Conservation (phyloP, 2,329 filamentous ascomycete species). For the Monosporascus sp. region DNA sequence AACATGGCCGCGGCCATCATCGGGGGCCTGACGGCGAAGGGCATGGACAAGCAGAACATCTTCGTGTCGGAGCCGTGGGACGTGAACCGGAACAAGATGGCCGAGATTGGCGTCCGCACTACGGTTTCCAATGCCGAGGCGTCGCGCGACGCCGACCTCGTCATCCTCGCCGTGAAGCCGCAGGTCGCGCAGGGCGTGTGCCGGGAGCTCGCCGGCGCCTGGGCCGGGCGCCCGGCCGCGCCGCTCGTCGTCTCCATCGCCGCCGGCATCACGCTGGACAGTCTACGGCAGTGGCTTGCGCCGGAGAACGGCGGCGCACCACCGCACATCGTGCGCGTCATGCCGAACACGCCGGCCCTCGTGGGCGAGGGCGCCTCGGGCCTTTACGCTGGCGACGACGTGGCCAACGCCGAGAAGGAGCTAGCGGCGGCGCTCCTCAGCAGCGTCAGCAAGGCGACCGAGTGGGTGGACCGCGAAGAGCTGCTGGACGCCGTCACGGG, state of each 20-base stretch:
- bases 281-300: constrained; percentile 37
- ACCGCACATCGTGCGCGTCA: constrained; percentile 43
- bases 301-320: constrained; percentile 27
- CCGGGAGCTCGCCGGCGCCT: constrained; percentile 38
- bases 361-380: constrained; percentile 46
- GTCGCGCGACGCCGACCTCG: constrained; percentile 35
- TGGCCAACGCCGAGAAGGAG: constrained; percentile 35
- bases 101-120: constrained; percentile 37
- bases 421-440: constrained; percentile 36
- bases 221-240: constrained; percentile 25
- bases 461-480: constrained; percentile 45
- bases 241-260: constrained; percentile 44
- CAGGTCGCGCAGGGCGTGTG: constrained; percentile 43
- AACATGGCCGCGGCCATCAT: constrained; percentile 51
- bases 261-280: constrained; percentile 41
- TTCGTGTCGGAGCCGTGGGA: constrained; percentile 47
- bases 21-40: constrained; percentile 38
- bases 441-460: constrained; percentile 41
- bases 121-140: constrained; percentile 42
- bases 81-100: constrained; percentile 45
- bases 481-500: constrained; percentile 46
- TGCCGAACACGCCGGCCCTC: constrained; percentile 48
- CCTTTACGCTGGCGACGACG: constrained; percentile 37
- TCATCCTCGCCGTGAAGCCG: constrained; percentile 47
- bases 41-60: constrained; percentile 38